These are phyloP conservation scores for Penicillium sp. DNA, from an alignment of 2,329 filamentous ascomycete species.

Conservation along the genomic window DNA sequence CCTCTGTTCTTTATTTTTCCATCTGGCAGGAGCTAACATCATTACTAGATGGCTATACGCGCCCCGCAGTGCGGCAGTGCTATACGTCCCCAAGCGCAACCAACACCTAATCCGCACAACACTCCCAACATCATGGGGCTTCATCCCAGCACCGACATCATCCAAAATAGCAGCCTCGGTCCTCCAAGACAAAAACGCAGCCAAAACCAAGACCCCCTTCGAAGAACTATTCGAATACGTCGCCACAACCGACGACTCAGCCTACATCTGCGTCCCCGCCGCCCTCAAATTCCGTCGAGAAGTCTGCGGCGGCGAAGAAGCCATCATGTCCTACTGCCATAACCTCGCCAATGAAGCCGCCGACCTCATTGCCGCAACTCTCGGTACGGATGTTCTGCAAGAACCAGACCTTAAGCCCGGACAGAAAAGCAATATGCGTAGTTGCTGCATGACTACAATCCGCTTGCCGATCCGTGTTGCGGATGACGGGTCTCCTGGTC, in stretches of 20 bases:
- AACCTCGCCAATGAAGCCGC: conserved; percentile 66
- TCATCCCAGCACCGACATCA: conserved; percentile 49
- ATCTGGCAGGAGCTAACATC: conserved; percentile 6
- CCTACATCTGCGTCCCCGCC: conserved; percentile 71
- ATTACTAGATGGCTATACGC: conserved; percentile 70
- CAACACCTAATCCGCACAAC: conserved; percentile 73
- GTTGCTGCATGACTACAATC: conserved; percentile 73
- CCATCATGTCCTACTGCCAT: conserved; percentile 64
- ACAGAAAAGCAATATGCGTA: conserved; percentile 49
- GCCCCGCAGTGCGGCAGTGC: conserved; percentile 76
- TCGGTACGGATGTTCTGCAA: conserved; percentile 73
- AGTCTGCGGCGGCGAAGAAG: conserved; percentile 71
- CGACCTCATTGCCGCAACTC: conserved; percentile 57
- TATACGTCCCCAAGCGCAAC: conserved; percentile 76
- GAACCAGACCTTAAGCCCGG: conserved; percentile 35
- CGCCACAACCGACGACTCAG: conserved; percentile 71
- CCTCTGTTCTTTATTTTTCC: background rate
- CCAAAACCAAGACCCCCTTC: conserved; percentile 57
- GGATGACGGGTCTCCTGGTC: background rate
- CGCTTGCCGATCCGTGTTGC: conserved; percentile 63
- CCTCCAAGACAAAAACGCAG: conserved; percentile 34
- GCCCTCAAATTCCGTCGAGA: conserved; percentile 70
- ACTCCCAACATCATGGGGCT: conserved; percentile 80
- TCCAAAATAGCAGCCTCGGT: conserved; percentile 49
- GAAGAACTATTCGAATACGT: conserved; percentile 73